Evolutionary conservation across 306 rosid genomes (phyloP).

Genomic region (Senna siamea): DNA sequence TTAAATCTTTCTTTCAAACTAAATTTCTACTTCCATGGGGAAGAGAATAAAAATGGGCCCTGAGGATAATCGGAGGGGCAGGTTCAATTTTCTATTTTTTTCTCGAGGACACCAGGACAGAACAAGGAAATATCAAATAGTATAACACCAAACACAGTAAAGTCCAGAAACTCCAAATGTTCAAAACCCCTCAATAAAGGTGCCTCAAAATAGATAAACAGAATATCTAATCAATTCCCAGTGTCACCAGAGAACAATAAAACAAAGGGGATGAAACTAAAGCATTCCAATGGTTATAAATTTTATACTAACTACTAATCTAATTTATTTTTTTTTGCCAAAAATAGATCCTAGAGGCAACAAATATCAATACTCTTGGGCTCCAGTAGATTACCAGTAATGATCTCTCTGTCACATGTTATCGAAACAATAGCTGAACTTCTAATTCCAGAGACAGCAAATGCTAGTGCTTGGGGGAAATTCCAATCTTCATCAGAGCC

Average conservation of each 20-base stretch:
- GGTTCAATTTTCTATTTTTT: too few relatives aligned
- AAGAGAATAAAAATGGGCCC: neutral
- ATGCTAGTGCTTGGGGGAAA: constrained; percentile 88
- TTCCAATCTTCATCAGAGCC: constrained; percentile 76
- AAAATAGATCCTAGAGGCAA: constrained; percentile 5
- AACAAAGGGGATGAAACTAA: neutral
- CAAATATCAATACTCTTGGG: constrained; percentile 24
- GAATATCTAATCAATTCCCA: constrained; percentile 23
- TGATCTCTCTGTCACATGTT: constrained; percentile 84
- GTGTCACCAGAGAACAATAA: neutral
- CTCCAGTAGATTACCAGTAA: constrained; percentile 66
- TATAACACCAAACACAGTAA: neutral
- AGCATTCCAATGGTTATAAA: constrained; percentile 6
- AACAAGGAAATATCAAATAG: too few relatives aligned
- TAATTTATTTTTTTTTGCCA: too few relatives aligned
- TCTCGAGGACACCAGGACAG: too few relatives aligned
- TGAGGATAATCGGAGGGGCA: too few relatives aligned
- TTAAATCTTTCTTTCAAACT: neutral
- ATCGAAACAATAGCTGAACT: constrained; percentile 81
- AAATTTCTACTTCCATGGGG: neutral
- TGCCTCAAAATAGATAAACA: constrained; percentile 24
- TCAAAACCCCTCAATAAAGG: constrained; percentile 17
- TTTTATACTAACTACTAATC: too few relatives aligned
- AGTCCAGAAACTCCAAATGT: constrained; percentile 21
- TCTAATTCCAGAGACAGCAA: constrained; percentile 84